Evolutionary conservation across 768 basidiomycete genomes (phyloP).

Genomic region (Trametes cingulata): DNA sequence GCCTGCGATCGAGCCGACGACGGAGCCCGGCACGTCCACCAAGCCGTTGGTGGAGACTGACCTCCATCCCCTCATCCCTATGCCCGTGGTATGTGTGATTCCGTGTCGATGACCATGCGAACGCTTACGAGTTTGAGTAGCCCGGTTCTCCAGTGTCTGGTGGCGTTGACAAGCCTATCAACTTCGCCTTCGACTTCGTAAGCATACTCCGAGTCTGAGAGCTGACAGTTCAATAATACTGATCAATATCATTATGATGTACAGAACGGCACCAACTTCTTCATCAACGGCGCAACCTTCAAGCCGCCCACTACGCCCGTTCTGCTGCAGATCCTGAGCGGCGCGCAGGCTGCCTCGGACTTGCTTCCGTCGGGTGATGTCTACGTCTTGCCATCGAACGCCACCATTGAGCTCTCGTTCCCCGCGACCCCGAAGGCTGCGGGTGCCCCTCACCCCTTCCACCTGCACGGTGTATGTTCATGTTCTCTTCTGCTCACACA

Average conservation of each 20-base stretch:
- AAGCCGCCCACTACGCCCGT: conserved; percentile 48
- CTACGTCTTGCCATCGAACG: conserved; percentile 48
- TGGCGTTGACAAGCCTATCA: conserved; percentile 25
- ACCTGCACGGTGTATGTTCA: conserved; percentile 42
- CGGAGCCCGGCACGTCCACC: conserved; percentile 7
- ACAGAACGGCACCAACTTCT: conserved; percentile 30
- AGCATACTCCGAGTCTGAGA: conserved; percentile 19
- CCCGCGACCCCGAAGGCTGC: conserved; percentile 41
- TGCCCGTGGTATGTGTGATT: conserved; percentile 26
- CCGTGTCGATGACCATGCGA: neutral
- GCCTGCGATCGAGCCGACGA: conserved; percentile 35
- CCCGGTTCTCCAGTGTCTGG: conserved; percentile 23
- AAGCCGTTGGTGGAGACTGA: conserved; percentile 18
- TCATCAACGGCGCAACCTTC: conserved; percentile 40
- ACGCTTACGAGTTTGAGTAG: neutral
- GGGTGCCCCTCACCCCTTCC: conserved; percentile 43
- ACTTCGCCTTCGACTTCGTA: conserved; percentile 22
- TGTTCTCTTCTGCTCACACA: conserved; percentile 3
- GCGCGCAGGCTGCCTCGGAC: conserved; percentile 45
- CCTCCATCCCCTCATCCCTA: conserved; percentile 26
- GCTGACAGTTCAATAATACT: neutral
- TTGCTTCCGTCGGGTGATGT: conserved; percentile 52
- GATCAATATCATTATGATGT: conserved; percentile 23
- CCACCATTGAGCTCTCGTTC: conserved; percentile 48
- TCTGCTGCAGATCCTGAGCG: conserved; percentile 61